Base-by-base conservation (phyloP, 1,139 yeast genomes). In the Yamadazyma membranifaciens region DNA sequence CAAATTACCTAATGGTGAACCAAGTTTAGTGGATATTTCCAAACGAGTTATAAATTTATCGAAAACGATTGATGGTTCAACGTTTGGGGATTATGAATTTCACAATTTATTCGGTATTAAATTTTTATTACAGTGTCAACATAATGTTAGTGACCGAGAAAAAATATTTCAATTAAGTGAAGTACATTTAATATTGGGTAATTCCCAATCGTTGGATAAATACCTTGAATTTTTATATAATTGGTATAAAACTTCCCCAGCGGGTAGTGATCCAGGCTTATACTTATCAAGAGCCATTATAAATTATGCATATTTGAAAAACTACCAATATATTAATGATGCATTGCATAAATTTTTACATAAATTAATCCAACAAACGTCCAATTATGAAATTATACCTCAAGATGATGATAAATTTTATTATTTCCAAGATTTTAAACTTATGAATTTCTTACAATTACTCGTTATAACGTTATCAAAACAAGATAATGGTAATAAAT, bases 91-190 rank as follows among this genome's bases (percentile, higher is more conserved):
- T 55, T 72, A 83, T 5, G 83, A 80, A 37, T 67, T 92, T 43
- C 91, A 87, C 56, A 83, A 83, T 49, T 73, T 83, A 14, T 73
- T 91, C 47, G 97, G 96, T 0, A 61, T 69, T 30, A 83, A 85
- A 54, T 69, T 87, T 38, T 63, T 79, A 45, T 56, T 54, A 11
- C 40, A 46, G 10, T 45, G 54, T 31, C 45, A 55, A 16, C 51
- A 56, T 13, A 35, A 22, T 6, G 13, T 36, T 9, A 25, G 2
- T 9, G 67, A 60, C n/a, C 67, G 63, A 33, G 59, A 56, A 34
- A 70, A 70, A 49, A 43, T 69, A 34, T 73, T 70, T 49, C 63
- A 69, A 11, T 59, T 65, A 39, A 69, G 74, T 17, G 78, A 78
- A 66, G 65, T 71, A 52, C 87, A 84, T 55, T 69, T 86, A 48